Evolutionary conservation across 2,329 filamentous ascomycete species (phyloP).

Genomic region (Tolypocladium paradoxum): DNA sequence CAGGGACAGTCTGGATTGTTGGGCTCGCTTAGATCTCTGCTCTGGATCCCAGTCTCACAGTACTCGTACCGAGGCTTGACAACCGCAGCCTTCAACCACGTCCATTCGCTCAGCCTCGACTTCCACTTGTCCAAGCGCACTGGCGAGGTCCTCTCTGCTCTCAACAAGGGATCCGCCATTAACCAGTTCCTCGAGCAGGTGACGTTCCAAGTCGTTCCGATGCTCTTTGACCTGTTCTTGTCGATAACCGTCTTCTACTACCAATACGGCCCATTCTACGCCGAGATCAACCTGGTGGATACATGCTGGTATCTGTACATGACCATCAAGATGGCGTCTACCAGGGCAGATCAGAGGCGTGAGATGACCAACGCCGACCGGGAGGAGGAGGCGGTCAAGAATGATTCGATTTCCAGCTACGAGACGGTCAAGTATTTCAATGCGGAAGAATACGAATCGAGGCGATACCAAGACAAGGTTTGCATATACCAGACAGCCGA

Average conservation of each 20-base stretch:
- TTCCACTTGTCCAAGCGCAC: constrained; percentile 96
- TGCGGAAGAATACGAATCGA: constrained; percentile 69
- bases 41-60: constrained; percentile 96
- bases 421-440: constrained; percentile 93
- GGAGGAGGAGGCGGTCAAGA: constrained; percentile 95
- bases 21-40: constrained; percentile 66
- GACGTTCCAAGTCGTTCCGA: constrained; percentile 90
- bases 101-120: constrained; percentile 87
- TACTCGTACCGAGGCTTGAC: constrained; percentile 93
- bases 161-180: constrained; percentile 93
- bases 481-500: constrained; percentile 62
- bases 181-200: constrained; percentile 95
- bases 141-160: constrained; percentile 85
- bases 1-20: constrained; percentile 85
- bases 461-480: constrained; percentile 61
- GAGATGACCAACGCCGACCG: constrained; percentile 92
- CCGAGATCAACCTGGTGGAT: constrained; percentile 77
- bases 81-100: constrained; percentile 92
- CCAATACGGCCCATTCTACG: constrained; percentile 58
- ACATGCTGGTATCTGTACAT: constrained; percentile 96
- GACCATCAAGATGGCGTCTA: constrained; percentile 91
- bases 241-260: constrained; percentile 70
- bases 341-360: constrained; percentile 78
- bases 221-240: constrained; percentile 81
- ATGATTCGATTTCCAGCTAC: constrained; percentile 97